Evolutionary conservation across 2,329 filamentous ascomycete species (phyloP).

Genomic region (Hymenoscyphus fraxineus): DNA sequence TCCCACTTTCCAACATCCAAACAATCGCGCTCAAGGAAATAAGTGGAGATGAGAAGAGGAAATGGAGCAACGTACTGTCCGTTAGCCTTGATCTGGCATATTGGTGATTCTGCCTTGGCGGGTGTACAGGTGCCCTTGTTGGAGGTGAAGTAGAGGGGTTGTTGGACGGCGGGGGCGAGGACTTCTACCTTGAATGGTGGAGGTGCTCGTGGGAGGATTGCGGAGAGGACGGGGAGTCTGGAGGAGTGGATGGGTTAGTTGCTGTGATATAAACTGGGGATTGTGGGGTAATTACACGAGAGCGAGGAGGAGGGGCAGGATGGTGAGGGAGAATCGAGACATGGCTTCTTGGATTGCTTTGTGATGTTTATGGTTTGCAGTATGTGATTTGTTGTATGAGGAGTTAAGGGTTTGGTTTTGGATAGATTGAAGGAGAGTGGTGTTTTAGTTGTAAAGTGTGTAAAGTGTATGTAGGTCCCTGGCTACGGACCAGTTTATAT

Average conservation of each 20-base stretch:
- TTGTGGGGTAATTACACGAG: slow-evolving; percentile 2
- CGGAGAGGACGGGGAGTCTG: slow-evolving; percentile 1
- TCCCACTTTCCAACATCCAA: no score
- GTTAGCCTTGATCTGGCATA: background rate
- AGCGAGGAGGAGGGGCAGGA: background rate
- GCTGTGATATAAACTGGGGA: background rate
- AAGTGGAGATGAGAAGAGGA: no score
- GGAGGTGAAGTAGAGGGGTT: slow-evolving; percentile 4
- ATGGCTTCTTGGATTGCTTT: background rate
- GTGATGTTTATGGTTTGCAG: no score
- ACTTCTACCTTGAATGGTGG: slow-evolving; percentile 2
- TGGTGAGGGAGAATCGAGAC: slow-evolving; percentile 1
- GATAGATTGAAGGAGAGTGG: no score
- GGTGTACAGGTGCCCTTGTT: background rate
- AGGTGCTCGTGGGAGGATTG: background rate
- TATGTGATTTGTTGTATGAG: no score
- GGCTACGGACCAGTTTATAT: no score
- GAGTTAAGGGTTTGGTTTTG: no score
- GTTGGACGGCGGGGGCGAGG: background rate
- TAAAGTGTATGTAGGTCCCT: no score
- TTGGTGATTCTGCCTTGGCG: background rate
- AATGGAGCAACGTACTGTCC: background rate
- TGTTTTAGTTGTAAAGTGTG: no score
- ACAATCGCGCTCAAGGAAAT: background rate
- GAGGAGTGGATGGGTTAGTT: background rate